Evolutionary conservation across 805 yeast genomes (phyloP), one percentile per base, ranked within the genome.

Genomic region (Candida chauliodis): DNA sequence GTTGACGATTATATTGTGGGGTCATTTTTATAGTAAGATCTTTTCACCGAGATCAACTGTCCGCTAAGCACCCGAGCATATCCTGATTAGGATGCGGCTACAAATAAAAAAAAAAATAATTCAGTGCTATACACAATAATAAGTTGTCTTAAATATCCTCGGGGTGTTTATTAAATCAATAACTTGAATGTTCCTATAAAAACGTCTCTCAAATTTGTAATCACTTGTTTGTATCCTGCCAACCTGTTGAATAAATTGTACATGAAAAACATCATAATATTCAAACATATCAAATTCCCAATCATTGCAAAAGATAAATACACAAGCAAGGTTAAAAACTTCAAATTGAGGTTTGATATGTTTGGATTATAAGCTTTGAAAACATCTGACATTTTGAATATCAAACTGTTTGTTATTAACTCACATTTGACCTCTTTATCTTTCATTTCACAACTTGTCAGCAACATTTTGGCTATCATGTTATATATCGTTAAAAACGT

Each of bases 241-340:
- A 35, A 18, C 14, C 37, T 29, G 15, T 36, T 37, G 11, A 35
- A 29, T n/a, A 46, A 18, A 36, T 39, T 44, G 25, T 38, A 37
- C 15, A 32, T 27, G 24, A 25, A 42, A 19, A 46, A 44, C 30
- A 41, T 28, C 21, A 47, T 33, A 16, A 55, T 42, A 34, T 50
- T 51, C 36, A 49, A 36, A 38, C 56, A 52, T 1, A 54, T 27
- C 11, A 50, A 26, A 35, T 51, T 49, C 4, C 57, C 56, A 16
- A 52, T 40, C 16, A 51, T 30, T 1, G 55, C 56, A 41, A 53
- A 55, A 3, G 40, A 7, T 19, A 52, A 36, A 34, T 48, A 56
- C 9, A 47, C 19, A n/a, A 41, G 8, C 6, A 47, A 14, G 1
- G 52, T 34, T 2, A 43, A 32, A 17, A 48, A 17, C 19, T 36